Evolutionary conservation across 768 basidiomycete species (phyloP).

Genomic region (Suillus placidus): DNA sequence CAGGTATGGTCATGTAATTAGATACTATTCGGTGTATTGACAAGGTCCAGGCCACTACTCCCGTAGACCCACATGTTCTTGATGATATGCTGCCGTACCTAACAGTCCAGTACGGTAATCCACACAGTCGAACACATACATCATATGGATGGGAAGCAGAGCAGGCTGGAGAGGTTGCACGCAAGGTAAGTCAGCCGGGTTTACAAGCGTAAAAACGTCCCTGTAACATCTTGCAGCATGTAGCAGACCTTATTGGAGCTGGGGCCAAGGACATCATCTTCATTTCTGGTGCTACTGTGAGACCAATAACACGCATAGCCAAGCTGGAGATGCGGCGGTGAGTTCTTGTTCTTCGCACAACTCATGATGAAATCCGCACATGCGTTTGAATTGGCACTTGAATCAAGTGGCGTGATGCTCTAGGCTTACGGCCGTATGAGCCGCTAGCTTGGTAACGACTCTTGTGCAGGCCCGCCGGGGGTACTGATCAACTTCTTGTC

Average conservation of each 20-base stretch:
- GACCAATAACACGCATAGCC: conserved; percentile 93
- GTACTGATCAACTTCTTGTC: conserved; percentile 63
- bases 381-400: conserved; percentile 31
- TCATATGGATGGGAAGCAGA: conserved; percentile 99
- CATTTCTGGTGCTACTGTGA: conserved; percentile 98
- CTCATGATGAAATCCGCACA: conserved; percentile 53
- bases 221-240: conserved; percentile 52
- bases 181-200: conserved; percentile 57
- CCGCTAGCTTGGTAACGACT: conserved; percentile 63
- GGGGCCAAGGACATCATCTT: conserved; percentile 95
- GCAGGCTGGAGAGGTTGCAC: conserved; percentile 87
- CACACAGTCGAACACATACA: conserved; percentile 98
- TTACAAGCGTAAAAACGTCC: neutral
- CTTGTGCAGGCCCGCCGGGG: conserved; percentile 95
- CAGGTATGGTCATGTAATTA: conserved; percentile 56
- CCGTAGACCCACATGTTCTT: conserved; percentile 94
- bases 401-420: conserved; percentile 47
- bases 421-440: conserved; percentile 16
- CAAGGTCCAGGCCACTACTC: conserved; percentile 82
- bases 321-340: conserved; percentile 90
- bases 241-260: conserved; percentile 92
- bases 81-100: conserved; percentile 96
- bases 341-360: conserved; percentile 42
- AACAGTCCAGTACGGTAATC: conserved; percentile 96
- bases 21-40: conserved; percentile 13